Evolutionary conservation across 345 rosid genomes (phyloP), one percentile per base, ranked within the genome.

Genomic region (Toxicodendron radicans): DNA sequence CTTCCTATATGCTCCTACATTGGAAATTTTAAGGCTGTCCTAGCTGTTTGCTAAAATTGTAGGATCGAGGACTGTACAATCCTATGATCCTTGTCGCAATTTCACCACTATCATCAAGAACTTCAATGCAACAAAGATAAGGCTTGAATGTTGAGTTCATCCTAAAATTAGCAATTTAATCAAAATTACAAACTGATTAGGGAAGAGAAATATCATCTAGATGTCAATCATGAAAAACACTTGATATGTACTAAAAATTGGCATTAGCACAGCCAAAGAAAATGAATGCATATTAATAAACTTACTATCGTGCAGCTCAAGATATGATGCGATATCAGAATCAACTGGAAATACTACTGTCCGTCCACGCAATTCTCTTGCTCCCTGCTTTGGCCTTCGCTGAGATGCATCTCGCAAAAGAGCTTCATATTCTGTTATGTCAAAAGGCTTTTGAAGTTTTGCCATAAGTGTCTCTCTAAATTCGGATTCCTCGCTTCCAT

Each of bases 391-490:
- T 3, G 75, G 85, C 73, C 73, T 87, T 59, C 21, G 75, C 56
- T 1, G 18, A 59, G 49, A 52, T 27, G 77, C 87, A 9, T 73
- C 73, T 3, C 41, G 6, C 70, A 33, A 63, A 52, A 85, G 90
- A 23, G 71, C 75, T 10, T 59, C 12, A 57, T 62, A 75, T 80
- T 92, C 94, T 30, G 33, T 18, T 51, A 57, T 12, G 53, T 87
- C 79, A 79, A 76, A 94, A 0, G 93, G 94, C 77, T 56, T 64
- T 76, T 43, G 84, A 63, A 94, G 90, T 46, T 52, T 23, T 61
- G 81, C 78, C 56, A 78, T 41, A n/a, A 90, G 89, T 73, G 75
- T 72, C 76, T 79, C 81, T 79, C 94, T 82, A 71, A 84, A 92
- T 41, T 51, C 64, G 53, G 90, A 83, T 57, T 45, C 59, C 41